Base-by-base conservation (phyloP, 805 yeast genomes). In the Saccharomycopsis capsularis region DNA sequence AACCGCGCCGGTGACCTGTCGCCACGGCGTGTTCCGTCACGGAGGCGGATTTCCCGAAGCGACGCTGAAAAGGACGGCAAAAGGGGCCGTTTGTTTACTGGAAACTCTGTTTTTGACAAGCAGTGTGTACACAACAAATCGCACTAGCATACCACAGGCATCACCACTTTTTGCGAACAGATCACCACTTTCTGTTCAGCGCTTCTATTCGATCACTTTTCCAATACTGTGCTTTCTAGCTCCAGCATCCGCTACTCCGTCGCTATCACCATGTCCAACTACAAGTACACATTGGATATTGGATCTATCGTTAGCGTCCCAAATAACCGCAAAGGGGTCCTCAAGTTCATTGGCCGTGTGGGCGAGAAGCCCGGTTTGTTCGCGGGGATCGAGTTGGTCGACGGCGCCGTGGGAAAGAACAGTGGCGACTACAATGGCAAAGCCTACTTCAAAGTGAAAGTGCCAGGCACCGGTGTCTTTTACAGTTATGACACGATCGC, bases 381-480 rank as follows among this genome's bases (percentile, higher is more conserved):
- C 68, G 96, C 90, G 3, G 99, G 99, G 2, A 74, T 91, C 4
- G 97, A 91, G 62, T 68, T 91, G 39, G 59, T 79, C n/a, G 74
- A 77, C 37, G 67, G 75, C 0, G 60, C 68, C 3, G 69, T 77
- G 47, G 99, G 99, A 21, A 85, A 87, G 63, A 93, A 91, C 60
- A 76, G 79, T 47, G 99, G 99, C n/a, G 74, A 76, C 38, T 88
- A 81, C 40, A 76, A 82, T 50, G 95, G 95, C 0, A 61, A 68
- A 5, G 69, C 69, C 47, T 89, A 89, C 61, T 90, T 90, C 60
- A 68, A 69, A 3, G 86, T 90, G 0, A 65, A 69, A 4, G 65
- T 60, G 32, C 84, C 89, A 0, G 75, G 75, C 49, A 71, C 88
- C 18, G 97, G 97, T 0, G 64, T 90, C 25, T 90, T 90, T 59